Conservation (phyloP, 2,329 filamentous ascomycete species). For the Cordyceps fumosorosea region DNA sequence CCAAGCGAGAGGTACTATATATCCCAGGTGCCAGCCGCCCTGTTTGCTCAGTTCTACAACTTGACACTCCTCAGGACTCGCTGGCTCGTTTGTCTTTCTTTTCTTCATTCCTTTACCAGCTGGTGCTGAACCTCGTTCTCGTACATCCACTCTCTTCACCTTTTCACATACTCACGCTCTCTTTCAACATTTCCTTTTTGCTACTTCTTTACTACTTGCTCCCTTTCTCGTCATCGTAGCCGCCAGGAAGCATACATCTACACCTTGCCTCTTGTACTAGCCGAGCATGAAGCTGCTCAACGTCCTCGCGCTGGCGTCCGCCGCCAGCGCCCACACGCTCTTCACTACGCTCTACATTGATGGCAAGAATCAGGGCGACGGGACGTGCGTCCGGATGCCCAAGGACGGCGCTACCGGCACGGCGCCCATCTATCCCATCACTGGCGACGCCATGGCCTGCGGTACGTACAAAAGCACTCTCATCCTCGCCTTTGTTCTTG, state of each 20-base stretch:
- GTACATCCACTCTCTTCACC: background rate
- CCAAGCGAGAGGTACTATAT: background rate
- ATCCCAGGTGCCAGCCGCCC: background rate
- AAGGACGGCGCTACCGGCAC: constrained; percentile 45
- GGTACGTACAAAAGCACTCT: constrained; percentile 39
- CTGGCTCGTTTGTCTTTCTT: background rate
- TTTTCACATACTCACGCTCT: background rate
- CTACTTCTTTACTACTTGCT: background rate
- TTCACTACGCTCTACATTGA: constrained; percentile 60
- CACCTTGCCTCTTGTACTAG: background rate
- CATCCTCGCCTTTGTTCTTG: background rate
- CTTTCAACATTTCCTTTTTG: background rate
- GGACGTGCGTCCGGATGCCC: constrained; percentile 64
- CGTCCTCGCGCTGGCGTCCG: constrained; percentile 30
- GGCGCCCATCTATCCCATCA: constrained; percentile 50
- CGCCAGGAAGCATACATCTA: too few species aligned
- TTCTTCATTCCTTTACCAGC: background rate
- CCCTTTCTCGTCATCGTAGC: background rate
- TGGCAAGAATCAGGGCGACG: constrained; percentile 59
- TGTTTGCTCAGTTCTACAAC: background rate
- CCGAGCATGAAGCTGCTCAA: constrained; percentile 32
- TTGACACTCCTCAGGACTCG: background rate
- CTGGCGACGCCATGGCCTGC: constrained; percentile 61
- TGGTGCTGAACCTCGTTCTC: background rate
- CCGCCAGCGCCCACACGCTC: constrained; percentile 50